Percentiles rank a stretch among this genome's conserved stretches.
Evolutionary conservation across 2,329 filamentous ascomycete genomes (phyloP).

Genomic region (Monilinia laxa): DNA sequence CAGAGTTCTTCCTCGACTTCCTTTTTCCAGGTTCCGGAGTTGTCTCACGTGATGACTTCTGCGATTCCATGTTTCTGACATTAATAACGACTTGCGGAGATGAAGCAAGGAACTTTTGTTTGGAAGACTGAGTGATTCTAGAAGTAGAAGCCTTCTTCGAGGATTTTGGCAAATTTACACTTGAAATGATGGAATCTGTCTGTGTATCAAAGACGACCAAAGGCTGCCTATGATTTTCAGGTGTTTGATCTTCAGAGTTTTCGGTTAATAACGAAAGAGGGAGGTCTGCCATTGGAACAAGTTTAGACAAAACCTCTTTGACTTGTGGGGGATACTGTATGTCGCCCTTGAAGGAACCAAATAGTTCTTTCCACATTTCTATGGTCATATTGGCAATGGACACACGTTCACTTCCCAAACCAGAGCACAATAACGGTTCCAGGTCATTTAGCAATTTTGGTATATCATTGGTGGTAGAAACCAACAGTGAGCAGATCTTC

Average conservation of each 20-base stretch:
- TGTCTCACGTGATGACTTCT: conserved; percentile 33
- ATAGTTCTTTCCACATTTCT: conserved; percentile 68
- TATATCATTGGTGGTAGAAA: conserved; percentile 43
- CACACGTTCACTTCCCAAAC: conserved; percentile 57
- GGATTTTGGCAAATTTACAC: conserved; percentile 8
- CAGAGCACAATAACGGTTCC: conserved; percentile 55
- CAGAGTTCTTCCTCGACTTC: conserved; percentile 42
- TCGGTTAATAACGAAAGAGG: conserved; percentile 49
- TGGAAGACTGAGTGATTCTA: background rate
- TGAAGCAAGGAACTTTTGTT: conserved; percentile 9
- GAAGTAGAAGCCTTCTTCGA: conserved; percentile 12
- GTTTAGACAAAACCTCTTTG: conserved; percentile 58
- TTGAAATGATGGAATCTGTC: conserved; percentile 25
- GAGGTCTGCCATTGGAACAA: conserved; percentile 56
- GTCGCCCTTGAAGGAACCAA: conserved; percentile 54
- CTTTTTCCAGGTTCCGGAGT: conserved; percentile 42
- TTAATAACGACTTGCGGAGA: conserved; percentile 34
- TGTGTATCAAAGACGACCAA: conserved; percentile 45
- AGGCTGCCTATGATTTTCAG: conserved; percentile 27
- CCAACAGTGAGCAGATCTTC: conserved; percentile 43
- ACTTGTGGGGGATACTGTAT: conserved; percentile 66
- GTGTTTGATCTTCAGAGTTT: conserved; percentile 40
- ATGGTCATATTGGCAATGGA: conserved; percentile 55
- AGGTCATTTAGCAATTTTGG: conserved; percentile 52
- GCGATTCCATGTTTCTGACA: conserved; percentile 13